phyloP scores from a whole-genome alignment of 176 grass and related monocot genomes.

The Secale cereale region DNA sequence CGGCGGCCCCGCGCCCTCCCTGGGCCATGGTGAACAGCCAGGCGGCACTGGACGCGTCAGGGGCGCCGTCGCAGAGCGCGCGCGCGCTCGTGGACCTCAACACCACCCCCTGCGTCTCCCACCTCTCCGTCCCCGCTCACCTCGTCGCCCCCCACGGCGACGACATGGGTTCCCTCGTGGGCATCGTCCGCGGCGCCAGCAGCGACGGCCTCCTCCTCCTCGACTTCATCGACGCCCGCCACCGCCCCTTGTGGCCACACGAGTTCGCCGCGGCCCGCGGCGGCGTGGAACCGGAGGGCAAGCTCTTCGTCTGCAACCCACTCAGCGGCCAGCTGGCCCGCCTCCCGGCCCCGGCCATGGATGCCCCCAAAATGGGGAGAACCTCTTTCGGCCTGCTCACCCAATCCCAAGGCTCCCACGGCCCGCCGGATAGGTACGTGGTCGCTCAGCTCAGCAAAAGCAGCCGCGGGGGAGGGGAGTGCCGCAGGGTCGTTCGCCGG shows the following conservation, averaged over 20 bases:
- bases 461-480: neutral
- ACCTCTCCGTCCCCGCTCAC: neutral
- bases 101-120: neutral
- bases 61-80: neutral
- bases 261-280: neutral
- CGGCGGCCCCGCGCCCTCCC: neutral
- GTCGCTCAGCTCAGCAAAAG: neutral
- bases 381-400: neutral
- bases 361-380: neutral
- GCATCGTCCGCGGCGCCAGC: neutral
- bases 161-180: neutral
- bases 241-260: neutral
- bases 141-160: neutral
- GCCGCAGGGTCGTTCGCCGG: neutral
- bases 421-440: neutral
- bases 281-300: neutral
- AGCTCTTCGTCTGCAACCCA: neutral
- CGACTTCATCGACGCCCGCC: neutral
- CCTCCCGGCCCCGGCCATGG: neutral
- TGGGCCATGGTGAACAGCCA: neutral
- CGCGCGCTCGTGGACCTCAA: neutral
- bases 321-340: no score
- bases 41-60: neutral
- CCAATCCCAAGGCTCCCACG: neutral
- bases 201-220: neutral